Conservation (phyloP, 2,329 filamentous ascomycete species). For the Epicoccum nigrum region DNA sequence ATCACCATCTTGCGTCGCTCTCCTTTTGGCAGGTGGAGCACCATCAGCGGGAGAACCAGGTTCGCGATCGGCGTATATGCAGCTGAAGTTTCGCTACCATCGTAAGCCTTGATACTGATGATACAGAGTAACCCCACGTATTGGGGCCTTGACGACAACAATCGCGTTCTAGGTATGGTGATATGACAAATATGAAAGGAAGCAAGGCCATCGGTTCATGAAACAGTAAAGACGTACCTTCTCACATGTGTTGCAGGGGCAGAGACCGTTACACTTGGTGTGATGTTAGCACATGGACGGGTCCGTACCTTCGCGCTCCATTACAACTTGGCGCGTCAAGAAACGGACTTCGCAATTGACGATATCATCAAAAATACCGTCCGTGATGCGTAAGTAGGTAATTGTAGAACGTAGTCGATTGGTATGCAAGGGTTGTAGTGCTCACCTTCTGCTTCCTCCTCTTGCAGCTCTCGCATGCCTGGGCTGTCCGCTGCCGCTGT, state of each 20-base stretch:
- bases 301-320: no score
- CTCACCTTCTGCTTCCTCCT: conserved; percentile 71
- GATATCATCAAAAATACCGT: neutral
- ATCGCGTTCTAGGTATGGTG: neutral
- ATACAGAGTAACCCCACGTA: neutral
- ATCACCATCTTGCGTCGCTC: conserved; percentile 33
- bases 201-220: no score
- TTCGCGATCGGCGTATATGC: conserved; percentile 48
- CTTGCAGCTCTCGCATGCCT: conserved; percentile 70
- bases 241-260: conserved; percentile 64
- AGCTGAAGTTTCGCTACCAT: conserved; percentile 49
- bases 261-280: conserved; percentile 63
- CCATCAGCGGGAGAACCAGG: conserved; percentile 43
- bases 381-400: no score
- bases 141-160: no score
- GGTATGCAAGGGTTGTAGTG: conserved; percentile 4
- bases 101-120: conserved; percentile 24
- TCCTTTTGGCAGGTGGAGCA: conserved; percentile 46
- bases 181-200: no score
- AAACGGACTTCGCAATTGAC: neutral
- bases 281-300: conserved; percentile 23
- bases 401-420: no score
- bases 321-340: no score
- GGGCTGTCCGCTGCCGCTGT: conserved; percentile 66
- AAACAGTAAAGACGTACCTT: conserved; percentile 51